Base-by-base conservation (phyloP, 768 basidiomycete genomes). In the Pilatotrama ljubarskyi region DNA sequence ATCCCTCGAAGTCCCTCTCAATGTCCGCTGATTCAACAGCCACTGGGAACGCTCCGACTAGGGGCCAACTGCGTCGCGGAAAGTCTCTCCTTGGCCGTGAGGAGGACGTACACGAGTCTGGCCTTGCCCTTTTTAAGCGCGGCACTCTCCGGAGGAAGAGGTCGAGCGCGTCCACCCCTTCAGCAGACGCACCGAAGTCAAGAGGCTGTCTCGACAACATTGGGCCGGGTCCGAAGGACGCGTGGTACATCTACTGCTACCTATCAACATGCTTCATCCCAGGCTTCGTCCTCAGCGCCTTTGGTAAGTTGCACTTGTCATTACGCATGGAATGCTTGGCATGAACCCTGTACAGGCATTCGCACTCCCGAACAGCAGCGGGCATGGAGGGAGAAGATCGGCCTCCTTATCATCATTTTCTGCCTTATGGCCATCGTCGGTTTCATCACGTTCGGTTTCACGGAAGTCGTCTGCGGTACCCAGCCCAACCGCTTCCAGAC, bases 381-480 rank as follows among this genome's bases (percentile, higher is more conserved):
- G 49, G 97, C 97, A 42, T 99, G 95, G 95, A 82, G 97, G 63
- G 97, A 99, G 76, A 99, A 99, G 78, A 93, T 98, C 75, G 97
- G 96, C 8, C 83, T 99, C 24, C 78, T 99, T 49, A 78, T 81
- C 64, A 80, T 98, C 73, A 93, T 96, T 69, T 71, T 82, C 15
- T 5, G 74, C n/a, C 82, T 95, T 63, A 97, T 98, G 95, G 90
- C 91, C 17, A 84, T 79, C 53, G 97, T 99, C 68, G 97, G 95
- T 70, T 99, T 93, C 84, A 80, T 99, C 71, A 99, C 97, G 11
- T 99, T 99, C 76, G 97, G 97, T 8, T 99, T 99, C 79, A 98
- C 95, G 10, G 85, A 93, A 69, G 76, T 86, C 54, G 97, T 98
- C 42, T 99, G 97, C 73, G 94, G 94, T 35, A 88, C 80, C 36